phyloP scores from a whole-genome alignment of 2,329 filamentous ascomycete genomes.

The Plenodomus lindquistii region DNA sequence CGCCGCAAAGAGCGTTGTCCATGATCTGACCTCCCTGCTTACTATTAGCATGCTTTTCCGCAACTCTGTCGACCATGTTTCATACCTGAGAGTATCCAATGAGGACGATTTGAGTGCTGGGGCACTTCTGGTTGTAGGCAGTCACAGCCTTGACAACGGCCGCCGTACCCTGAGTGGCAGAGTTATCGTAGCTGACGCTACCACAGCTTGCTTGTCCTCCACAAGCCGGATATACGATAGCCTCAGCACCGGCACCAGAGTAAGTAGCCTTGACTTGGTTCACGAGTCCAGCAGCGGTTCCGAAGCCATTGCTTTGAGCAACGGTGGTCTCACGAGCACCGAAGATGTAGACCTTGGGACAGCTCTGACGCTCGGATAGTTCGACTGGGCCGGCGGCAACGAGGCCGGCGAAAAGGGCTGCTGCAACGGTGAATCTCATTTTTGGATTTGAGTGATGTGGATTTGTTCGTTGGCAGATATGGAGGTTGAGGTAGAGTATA shows the following conservation, averaged over 20 bases:
- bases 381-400: slow-evolving; percentile 44
- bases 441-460: slow-evolving; percentile 7
- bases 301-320: slow-evolving; percentile 44
- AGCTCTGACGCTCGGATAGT: slow-evolving; percentile 40
- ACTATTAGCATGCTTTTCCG: slow-evolving; percentile 6
- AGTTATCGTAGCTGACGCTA: slow-evolving; percentile 62
- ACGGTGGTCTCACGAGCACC: slow-evolving; percentile 51
- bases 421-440: slow-evolving; percentile 40
- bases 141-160: slow-evolving; percentile 65
- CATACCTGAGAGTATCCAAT: slow-evolving; percentile 66
- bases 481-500: no score
- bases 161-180: slow-evolving; percentile 60
- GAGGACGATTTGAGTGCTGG: slow-evolving; percentile 61
- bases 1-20: slow-evolving; percentile 65
- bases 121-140: slow-evolving; percentile 60
- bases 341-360: slow-evolving; percentile 51
- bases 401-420: slow-evolving; percentile 34
- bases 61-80: background rate
- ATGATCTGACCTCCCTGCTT: slow-evolving; percentile 64
- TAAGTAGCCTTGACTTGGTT: slow-evolving; percentile 47
- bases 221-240: slow-evolving; percentile 59
- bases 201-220: slow-evolving; percentile 64
- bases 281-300: slow-evolving; percentile 46
- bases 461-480: slow-evolving; percentile 10
- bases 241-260: slow-evolving; percentile 47